phyloP scores from a whole-genome alignment of 495 filamentous ascomycete genomes.

The Baudoinia panamericana region DNA sequence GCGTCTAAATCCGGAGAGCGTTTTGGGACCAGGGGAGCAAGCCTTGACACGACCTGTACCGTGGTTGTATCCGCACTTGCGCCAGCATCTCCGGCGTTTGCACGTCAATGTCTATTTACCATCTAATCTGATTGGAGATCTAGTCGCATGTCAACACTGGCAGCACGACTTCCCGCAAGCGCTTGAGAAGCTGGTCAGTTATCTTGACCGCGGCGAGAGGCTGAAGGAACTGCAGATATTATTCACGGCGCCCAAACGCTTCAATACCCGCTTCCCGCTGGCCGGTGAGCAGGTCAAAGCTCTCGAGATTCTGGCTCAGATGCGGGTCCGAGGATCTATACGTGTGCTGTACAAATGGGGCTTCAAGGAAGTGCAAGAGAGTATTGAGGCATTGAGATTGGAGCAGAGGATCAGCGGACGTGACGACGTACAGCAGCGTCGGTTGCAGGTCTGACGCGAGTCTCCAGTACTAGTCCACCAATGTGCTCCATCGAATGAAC shows the following conservation, averaged over 20 bases:
- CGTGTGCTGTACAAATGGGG: neutral
- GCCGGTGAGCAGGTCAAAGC: neutral
- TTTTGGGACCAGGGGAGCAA: neutral
- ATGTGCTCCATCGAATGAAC: too few relatives aligned
- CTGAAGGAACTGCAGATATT: conserved; percentile 1
- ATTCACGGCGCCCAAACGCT: neutral
- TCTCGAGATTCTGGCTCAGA: neutral
- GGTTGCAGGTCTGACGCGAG: too few relatives aligned
- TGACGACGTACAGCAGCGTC: too few relatives aligned
- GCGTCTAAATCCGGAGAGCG: neutral
- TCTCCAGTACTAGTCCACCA: too few relatives aligned
- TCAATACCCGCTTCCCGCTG: neutral
- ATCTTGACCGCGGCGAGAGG: neutral
- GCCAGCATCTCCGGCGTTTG: neutral
- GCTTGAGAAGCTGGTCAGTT: neutral
- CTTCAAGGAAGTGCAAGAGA: neutral
- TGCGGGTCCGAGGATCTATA: neutral
- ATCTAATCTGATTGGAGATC: neutral
- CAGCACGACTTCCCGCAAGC: neutral
- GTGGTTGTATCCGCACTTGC: neutral
- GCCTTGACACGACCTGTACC: neutral
- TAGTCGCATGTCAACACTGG: neutral
- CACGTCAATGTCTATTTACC: neutral
- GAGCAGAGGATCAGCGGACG: conserved; percentile 1
- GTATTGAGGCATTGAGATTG: neutral